phyloP scores from a whole-genome alignment of 208 protist genomes.

The Trypanosoma boissoni region DNA sequence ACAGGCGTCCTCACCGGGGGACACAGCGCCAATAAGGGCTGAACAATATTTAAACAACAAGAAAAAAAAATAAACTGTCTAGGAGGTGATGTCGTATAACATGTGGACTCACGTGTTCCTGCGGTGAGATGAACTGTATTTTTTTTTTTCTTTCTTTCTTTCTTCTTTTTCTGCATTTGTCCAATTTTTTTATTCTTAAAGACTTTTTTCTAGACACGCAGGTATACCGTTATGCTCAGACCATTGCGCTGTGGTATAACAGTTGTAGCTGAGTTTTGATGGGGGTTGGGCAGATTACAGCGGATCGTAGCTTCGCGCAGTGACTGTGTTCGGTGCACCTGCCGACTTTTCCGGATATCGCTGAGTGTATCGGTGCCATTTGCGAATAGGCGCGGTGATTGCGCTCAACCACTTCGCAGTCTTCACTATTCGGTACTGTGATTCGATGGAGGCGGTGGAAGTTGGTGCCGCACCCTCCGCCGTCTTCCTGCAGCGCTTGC shows the following conservation, averaged over 20 bases:
- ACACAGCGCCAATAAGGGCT: not conserved
- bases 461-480: constrained; percentile 49
- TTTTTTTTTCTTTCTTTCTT: constrained; percentile 7
- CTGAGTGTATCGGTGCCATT: constrained; percentile 48
- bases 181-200: not conserved
- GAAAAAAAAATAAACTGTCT: not conserved
- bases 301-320: constrained; percentile 24
- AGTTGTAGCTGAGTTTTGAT: too few species aligned
- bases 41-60: not conserved
- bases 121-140: too few species aligned
- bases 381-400: constrained; percentile 39
- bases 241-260: too few species aligned
- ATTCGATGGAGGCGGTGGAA: constrained; percentile 56
- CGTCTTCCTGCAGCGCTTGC: constrained; percentile 50
- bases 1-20: constrained; percentile 22
- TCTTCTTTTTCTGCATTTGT: not conserved
- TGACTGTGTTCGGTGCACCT: constrained; percentile 75
- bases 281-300: constrained; percentile 27
- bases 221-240: too few species aligned
- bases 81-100: too few species aligned
- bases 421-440: constrained; percentile 66
- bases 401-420: constrained; percentile 49
- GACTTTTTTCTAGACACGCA: not conserved
- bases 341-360: constrained; percentile 37
- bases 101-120: too few species aligned